Base-by-base conservation (phyloP, 2,329 filamentous ascomycete species). In the Xylaria multiplex region DNA sequence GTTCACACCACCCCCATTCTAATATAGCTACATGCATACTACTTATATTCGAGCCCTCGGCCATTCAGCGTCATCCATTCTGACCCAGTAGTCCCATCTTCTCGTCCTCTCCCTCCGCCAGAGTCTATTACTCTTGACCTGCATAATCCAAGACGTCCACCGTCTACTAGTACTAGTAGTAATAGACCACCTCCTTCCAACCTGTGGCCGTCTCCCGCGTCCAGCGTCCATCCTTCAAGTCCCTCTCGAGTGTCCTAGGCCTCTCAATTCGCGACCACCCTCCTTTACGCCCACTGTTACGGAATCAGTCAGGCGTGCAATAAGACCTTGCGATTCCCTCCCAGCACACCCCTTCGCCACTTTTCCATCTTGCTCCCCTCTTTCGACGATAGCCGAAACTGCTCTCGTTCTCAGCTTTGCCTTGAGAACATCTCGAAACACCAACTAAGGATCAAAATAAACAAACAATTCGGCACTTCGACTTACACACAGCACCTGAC, bases 281-380 rank as follows among this genome's bases (percentile, higher is more conserved):
- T 68, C 65, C 71, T 61, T 62, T 70, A 58, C 67, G 32, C n/a
- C 40, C 48, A 19, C 43, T 53, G 55, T 48, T 30, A 48, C 57
- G 19, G 13, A 61, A 55, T 27, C 57, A 59, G 37, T 45, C 49
- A 35, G 57, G 58, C 48, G 52, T 68, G 75, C 75, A 76, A 77
- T 77, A 77, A 77, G 76, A 77, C 74, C 72, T 70, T 64, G 35
- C 62, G 59, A 71, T 70, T 72, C 74, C 75, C 76, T 69, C 64
- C 71, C 64, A 65, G 57, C 68, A 65, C 67, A 70, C 68, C 69
- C 40, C 59, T 71, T 75, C 72, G 71, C 74, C 75, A 73, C 74
- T 75, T 76, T 76, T 74, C 71, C 70, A 3, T 71, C 64, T 59
- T 70, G 59, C 62, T 70, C 71, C 68, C 69, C 70, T 70, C 65